Conservation (phyloP, 2,329 filamentous ascomycete genomes). For the Lomentospora prolificans region DNA sequence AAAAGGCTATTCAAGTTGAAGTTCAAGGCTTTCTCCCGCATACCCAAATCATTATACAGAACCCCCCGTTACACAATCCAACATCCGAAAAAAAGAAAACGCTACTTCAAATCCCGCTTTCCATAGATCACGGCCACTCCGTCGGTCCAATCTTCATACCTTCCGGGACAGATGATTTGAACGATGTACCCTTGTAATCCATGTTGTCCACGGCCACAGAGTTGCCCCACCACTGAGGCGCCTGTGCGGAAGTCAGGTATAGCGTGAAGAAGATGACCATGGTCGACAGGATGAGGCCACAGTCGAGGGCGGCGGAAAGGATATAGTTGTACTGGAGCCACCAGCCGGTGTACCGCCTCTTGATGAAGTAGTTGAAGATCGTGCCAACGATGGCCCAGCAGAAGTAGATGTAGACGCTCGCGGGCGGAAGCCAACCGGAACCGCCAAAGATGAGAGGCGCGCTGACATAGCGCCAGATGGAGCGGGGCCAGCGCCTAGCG, state of each 20-base stretch:
- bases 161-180: slow-evolving; percentile 28
- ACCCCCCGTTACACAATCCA: no score
- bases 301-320: slow-evolving; percentile 61
- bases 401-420: slow-evolving; percentile 61
- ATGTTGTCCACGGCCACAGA: slow-evolving; percentile 33
- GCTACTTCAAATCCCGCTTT: background rate
- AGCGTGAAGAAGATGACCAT: slow-evolving; percentile 63
- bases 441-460: slow-evolving; percentile 61
- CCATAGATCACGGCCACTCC: slow-evolving; percentile 25
- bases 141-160: slow-evolving; percentile 43
- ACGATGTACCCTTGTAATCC: slow-evolving; percentile 33
- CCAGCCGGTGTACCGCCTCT: slow-evolving; percentile 57
- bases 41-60: no score
- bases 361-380: slow-evolving; percentile 59
- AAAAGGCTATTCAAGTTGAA: no score
- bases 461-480: slow-evolving; percentile 54
- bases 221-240: slow-evolving; percentile 57
- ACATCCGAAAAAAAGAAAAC: background rate
- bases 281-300: slow-evolving; percentile 54
- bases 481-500: slow-evolving; percentile 51
- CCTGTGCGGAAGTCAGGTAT: slow-evolving; percentile 43
- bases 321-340: slow-evolving; percentile 74
- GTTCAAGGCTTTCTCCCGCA: no score
- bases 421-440: slow-evolving; percentile 53
- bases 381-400: slow-evolving; percentile 60